Conservation (phyloP, 805 yeast genomes). For the Candida ovalis region DNA sequence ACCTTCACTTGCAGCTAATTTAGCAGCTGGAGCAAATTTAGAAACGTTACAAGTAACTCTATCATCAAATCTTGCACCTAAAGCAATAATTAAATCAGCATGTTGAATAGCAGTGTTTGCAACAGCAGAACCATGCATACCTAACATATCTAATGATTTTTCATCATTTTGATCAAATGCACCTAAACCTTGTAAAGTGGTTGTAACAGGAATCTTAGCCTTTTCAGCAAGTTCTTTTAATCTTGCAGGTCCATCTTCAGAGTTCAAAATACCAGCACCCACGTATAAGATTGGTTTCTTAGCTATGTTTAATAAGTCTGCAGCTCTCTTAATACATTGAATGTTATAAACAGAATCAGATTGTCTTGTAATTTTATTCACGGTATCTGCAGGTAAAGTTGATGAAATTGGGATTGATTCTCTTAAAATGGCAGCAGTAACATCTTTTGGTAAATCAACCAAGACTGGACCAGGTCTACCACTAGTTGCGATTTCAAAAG, state of each 20-base stretch:
- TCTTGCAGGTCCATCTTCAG: constrained; percentile 73
- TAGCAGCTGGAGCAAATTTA: constrained; percentile 93
- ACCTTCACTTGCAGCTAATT: constrained; percentile 77
- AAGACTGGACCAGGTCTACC: constrained; percentile 99
- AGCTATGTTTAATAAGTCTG: constrained; percentile 72
- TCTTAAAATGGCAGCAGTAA: constrained; percentile 85
- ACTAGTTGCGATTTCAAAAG: constrained; percentile 91
- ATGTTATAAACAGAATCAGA: constrained; percentile 71
- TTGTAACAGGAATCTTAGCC: constrained; percentile 93
- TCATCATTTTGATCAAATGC: constrained; percentile 89
- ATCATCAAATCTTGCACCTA: constrained; percentile 98
- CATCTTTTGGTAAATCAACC: constrained; percentile 97
- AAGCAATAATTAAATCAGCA: constrained; percentile 89
- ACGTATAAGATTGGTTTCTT: constrained; percentile 86
- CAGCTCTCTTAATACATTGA: constrained; percentile 73
- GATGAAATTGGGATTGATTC: constrained; percentile 79
- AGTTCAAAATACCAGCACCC: constrained; percentile 85
- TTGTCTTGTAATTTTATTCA: constrained; percentile 63
- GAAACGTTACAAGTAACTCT: constrained; percentile 88
- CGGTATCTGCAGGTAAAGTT: constrained; percentile 71
- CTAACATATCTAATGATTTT: constrained; percentile 91
- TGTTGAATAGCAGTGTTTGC: constrained; percentile 93
- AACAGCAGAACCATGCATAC: constrained; percentile 97
- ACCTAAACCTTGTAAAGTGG: constrained; percentile 91
- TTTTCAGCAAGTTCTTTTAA: constrained; percentile 84